Evolutionary conservation across 345 rosid species (phyloP).

Genomic region (Salix exigua): DNA sequence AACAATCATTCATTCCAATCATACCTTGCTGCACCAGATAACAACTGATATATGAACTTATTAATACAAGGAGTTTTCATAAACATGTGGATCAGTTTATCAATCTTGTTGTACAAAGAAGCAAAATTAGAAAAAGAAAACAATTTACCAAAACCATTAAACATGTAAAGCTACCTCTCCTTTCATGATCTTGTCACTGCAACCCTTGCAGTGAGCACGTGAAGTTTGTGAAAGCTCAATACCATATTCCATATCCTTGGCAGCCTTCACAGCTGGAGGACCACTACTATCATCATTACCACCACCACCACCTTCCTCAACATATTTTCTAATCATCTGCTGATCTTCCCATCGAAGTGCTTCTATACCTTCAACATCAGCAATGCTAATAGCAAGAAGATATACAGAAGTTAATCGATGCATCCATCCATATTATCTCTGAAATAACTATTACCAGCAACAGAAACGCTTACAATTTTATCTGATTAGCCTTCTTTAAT

Average conservation of each 20-base stretch:
- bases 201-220: slow-evolving; percentile 69
- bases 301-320: slow-evolving; percentile 39
- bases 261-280: not conserved
- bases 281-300: slow-evolving; percentile 21
- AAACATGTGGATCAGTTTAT: too few species aligned
- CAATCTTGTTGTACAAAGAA: too few species aligned
- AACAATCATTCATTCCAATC: too few species aligned
- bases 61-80: too few species aligned
- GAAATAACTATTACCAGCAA: slow-evolving; percentile 5
- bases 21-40: too few species aligned
- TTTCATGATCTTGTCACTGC: slow-evolving; percentile 69
- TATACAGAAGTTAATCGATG: not conserved
- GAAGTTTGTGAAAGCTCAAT: slow-evolving; percentile 74
- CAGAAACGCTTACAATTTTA: slow-evolving; percentile 55
- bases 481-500: slow-evolving; percentile 69
- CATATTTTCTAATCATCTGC: slow-evolving; percentile 63
- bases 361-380: slow-evolving; percentile 88
- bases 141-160: too few species aligned
- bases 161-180: slow-evolving; percentile 52
- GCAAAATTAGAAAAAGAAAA: too few species aligned
- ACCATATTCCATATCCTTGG: slow-evolving; percentile 38
- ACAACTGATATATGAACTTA: too few species aligned
- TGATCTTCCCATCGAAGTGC: slow-evolving; percentile 96
- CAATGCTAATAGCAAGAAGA: slow-evolving; percentile 39
- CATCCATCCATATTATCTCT: not conserved